phyloP scores from a whole-genome alignment of 257 asterid genomes.

The Solanum medicagineum region DNA sequence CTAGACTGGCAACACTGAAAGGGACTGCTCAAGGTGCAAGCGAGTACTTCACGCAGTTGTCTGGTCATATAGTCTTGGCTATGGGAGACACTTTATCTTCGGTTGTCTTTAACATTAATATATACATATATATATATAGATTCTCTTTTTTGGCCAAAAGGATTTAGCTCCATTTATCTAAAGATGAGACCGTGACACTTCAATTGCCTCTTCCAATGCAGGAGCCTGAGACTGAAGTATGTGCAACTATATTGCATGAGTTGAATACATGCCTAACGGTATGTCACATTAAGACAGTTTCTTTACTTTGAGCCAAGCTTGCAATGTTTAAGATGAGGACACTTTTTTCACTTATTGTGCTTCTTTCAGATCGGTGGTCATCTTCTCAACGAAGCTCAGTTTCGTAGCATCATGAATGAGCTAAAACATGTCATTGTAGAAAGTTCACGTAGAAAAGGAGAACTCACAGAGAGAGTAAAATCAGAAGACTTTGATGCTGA shows the following conservation, averaged over 20 bases:
- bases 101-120: slow-evolving; percentile 19
- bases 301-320: not conserved
- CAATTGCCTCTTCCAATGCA: slow-evolving; percentile 15
- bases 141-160: not conserved
- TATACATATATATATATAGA: no score
- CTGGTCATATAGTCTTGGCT: slow-evolving; percentile 55
- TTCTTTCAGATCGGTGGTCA: slow-evolving; percentile 57
- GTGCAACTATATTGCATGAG: slow-evolving; percentile 67
- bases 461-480: slow-evolving; percentile 59
- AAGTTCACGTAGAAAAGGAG: slow-evolving; percentile 73
- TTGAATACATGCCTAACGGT: slow-evolving; percentile 79
- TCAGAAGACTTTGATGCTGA: slow-evolving; percentile 58
- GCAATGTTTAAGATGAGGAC: not conserved
- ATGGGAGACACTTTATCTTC: slow-evolving; percentile 65
- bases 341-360: not conserved
- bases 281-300: not conserved
- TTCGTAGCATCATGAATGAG: slow-evolving; percentile 74
- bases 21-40: slow-evolving; percentile 76
- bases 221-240: slow-evolving; percentile 84
- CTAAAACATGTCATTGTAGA: slow-evolving; percentile 74
- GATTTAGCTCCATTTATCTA: not conserved
- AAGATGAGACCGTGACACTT: slow-evolving; percentile 1
- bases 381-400: slow-evolving; percentile 76
- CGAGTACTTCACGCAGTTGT: slow-evolving; percentile 62
- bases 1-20: slow-evolving; percentile 73